These are phyloP conservation scores for Silene noctiflora DNA, from an alignment of 179 eudicot species.

Conservation along the genomic window DNA sequence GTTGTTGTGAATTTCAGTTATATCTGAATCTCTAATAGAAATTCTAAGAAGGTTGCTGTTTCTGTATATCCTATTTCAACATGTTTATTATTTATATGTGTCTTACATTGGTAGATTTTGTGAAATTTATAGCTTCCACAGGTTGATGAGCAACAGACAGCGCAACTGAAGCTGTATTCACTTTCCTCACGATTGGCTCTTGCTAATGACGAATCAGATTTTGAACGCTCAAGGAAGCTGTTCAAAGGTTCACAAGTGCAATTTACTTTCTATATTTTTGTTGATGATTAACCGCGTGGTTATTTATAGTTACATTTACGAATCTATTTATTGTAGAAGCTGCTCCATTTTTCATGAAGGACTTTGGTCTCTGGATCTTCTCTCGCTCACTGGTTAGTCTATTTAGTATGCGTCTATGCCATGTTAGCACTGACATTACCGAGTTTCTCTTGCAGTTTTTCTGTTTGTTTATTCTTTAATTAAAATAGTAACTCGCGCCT, in stretches of 20 bases:
- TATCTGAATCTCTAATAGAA: too few relatives aligned
- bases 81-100: background rate
- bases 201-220: background rate
- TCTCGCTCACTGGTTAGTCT: slow-evolving; percentile 22
- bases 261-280: background rate
- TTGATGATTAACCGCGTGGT: background rate
- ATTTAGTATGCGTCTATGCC: background rate
- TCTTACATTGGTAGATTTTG: background rate
- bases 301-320: background rate
- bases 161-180: slow-evolving; percentile 8
- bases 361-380: slow-evolving; percentile 13
- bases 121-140: background rate
- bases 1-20: too few relatives aligned
- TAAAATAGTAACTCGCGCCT: too few relatives aligned
- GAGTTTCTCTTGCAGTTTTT: background rate
- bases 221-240: slow-evolving; percentile 15
- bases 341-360: slow-evolving; percentile 20
- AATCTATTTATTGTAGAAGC: slow-evolving; percentile 16
- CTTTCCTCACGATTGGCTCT: slow-evolving; percentile 11
- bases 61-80: background rate
- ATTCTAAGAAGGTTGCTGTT: background rate
- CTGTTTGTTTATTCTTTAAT: too few relatives aligned
- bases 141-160: slow-evolving; percentile 5
- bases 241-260: slow-evolving; percentile 18
- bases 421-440: background rate